phyloP scores from a whole-genome alignment of 192 early-diverging fungal genomes.

The Lobosporangium transversale region DNA sequence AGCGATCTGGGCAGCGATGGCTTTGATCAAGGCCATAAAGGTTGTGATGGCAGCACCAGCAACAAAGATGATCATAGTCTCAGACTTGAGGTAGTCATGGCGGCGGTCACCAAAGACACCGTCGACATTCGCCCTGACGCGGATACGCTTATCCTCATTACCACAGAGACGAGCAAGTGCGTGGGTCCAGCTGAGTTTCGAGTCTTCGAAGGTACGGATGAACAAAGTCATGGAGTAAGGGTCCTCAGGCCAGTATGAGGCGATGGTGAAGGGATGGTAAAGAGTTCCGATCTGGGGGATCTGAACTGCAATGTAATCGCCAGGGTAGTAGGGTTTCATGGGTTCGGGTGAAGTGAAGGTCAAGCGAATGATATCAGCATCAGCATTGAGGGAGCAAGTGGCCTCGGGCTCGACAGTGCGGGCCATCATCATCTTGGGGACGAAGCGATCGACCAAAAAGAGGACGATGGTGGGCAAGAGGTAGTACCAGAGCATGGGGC shows the following conservation, averaged over 20 bases:
- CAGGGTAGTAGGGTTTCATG: constrained; percentile 53
- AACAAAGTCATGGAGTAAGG: constrained; percentile 45
- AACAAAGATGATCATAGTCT: constrained; percentile 42
- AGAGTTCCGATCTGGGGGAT: constrained; percentile 36
- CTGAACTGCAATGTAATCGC: constrained; percentile 44
- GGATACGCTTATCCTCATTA: constrained; percentile 48
- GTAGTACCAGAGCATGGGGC: constrained; percentile 49
- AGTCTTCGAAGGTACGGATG: constrained; percentile 46
- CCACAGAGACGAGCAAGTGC: constrained; percentile 32
- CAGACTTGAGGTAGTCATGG: constrained; percentile 43
- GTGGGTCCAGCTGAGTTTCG: constrained; percentile 34
- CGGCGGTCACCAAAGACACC: constrained; percentile 50
- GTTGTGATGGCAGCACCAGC: constrained; percentile 48
- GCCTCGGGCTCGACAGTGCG: constrained; percentile 43
- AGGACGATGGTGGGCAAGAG: constrained; percentile 44
- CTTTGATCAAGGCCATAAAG: constrained; percentile 48
- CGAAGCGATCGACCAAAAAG: constrained; percentile 49
- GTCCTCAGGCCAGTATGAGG: constrained; percentile 51
- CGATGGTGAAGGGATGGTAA: constrained; percentile 52
- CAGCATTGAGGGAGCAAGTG: constrained; percentile 37
- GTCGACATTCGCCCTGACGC: constrained; percentile 36
- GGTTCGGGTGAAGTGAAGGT: constrained; percentile 47
- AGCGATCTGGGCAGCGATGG: constrained; percentile 46
- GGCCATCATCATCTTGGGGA: constrained; percentile 43
- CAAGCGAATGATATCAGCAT: constrained; percentile 44